Evolutionary conservation across 1,139 yeast species (phyloP).

Genomic region (Kluyveromyces marxianus): DNA sequence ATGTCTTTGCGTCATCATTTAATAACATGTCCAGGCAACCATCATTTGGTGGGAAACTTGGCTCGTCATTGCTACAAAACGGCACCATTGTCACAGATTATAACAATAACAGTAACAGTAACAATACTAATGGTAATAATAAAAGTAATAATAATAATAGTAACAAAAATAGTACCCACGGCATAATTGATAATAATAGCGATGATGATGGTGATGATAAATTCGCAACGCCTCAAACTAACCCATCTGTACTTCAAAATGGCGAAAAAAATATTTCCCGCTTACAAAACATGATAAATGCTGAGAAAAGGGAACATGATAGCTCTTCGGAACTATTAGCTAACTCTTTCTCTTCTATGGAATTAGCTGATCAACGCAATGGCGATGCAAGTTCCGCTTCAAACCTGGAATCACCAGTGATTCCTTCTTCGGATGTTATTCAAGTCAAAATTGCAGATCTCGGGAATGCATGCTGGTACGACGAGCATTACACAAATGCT

Average conservation of each 20-base stretch:
- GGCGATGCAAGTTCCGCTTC: not conserved
- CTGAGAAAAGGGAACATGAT: not conserved
- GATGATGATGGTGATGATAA: not conserved
- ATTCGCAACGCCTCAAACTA: not conserved
- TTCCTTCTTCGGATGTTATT: conserved; percentile 25
- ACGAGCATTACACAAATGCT: conserved; percentile 61
- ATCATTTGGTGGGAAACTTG: conserved; percentile 6
- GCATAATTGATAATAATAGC: no score
- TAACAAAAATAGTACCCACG: no score
- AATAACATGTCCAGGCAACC: conserved; percentile 7
- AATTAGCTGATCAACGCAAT: conserved; percentile 12
- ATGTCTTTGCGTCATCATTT: conserved; percentile 17
- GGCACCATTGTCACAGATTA: not conserved
- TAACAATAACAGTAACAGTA: not conserved
- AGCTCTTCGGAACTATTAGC: conserved; percentile 1
- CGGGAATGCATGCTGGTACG: conserved; percentile 67
- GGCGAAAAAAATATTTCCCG: not conserved
- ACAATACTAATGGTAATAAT: not conserved
- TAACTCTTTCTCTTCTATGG: conserved; percentile 28
- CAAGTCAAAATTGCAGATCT: conserved; percentile 64
- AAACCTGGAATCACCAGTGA: not conserved
- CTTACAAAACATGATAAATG: not conserved
- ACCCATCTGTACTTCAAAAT: not conserved
- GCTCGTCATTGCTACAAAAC: conserved; percentile 2
- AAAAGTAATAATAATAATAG: not conserved